These are phyloP conservation scores for Schizophyllum commune DNA, from an alignment of 1,284 basidiomycete genomes.

Conservation along the genomic window DNA sequence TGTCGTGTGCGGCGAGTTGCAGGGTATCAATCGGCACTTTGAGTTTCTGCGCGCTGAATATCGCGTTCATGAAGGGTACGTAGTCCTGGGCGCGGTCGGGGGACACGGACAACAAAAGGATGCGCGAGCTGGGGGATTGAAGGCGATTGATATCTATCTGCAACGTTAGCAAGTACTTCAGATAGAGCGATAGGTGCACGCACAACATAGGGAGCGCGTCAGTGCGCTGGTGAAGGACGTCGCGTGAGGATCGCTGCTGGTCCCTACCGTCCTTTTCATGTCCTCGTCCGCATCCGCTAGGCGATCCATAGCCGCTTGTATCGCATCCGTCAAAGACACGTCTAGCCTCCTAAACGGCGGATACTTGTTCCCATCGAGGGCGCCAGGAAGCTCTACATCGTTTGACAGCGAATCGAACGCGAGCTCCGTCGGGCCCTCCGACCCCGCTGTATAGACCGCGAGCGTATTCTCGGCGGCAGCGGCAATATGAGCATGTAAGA, in stretches of 20 bases:
- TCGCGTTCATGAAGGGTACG: slow-evolving; percentile 98
- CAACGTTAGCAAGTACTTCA: background rate
- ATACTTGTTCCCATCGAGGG: slow-evolving; percentile 59
- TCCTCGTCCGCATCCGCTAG: slow-evolving; percentile 32
- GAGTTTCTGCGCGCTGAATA: slow-evolving; percentile 97
- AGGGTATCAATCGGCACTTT: slow-evolving; percentile 95
- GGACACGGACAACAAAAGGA: slow-evolving; percentile 89
- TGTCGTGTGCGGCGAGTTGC: slow-evolving; percentile 84
- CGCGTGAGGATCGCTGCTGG: slow-evolving; percentile 33
- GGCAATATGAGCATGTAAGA: slow-evolving; percentile 90
- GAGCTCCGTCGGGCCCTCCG: slow-evolving; percentile 24
- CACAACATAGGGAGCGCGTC: slow-evolving; percentile 87
- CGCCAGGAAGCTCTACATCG: background rate
- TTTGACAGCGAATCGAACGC: slow-evolving; percentile 3
- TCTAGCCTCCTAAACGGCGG: slow-evolving; percentile 76
- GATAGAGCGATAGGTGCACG: slow-evolving; percentile 20
- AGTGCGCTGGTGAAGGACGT: slow-evolving; percentile 80
- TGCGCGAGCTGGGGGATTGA: slow-evolving; percentile 42
- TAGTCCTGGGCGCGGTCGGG: slow-evolving; percentile 84
- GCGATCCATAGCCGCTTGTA: slow-evolving; percentile 53
- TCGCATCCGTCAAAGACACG: slow-evolving; percentile 53
- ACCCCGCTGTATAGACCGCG: slow-evolving; percentile 82
- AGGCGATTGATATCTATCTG: slow-evolving; percentile 78
- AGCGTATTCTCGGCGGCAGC: slow-evolving; percentile 88
- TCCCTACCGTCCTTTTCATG: slow-evolving; percentile 37